Evolutionary conservation across 2,329 filamentous ascomycete species (phyloP).

Genomic region (Thermomyces lanuginosus): DNA sequence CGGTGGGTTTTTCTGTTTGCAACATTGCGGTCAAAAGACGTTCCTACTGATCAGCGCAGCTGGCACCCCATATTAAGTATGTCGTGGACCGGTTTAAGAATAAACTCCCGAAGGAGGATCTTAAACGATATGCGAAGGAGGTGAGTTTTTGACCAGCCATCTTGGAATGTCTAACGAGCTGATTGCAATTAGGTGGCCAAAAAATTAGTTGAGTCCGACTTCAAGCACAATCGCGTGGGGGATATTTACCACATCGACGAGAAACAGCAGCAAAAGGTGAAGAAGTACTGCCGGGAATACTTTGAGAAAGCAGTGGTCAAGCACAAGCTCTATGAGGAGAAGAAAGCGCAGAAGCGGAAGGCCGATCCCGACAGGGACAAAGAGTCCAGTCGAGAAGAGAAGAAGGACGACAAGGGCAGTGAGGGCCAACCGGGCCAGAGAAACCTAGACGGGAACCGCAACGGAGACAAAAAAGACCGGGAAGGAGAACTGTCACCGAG

Average conservation of each 20-base stretch:
- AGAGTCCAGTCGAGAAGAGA: conserved; percentile 11
- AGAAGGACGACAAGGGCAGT: conserved; percentile 10
- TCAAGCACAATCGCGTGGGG: conserved; percentile 71
- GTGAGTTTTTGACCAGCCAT: conserved; percentile 20
- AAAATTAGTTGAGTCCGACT: conserved; percentile 81
- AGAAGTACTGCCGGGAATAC: conserved; percentile 67
- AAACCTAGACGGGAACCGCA: conserved; percentile 3
- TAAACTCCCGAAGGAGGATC: conserved; percentile 66
- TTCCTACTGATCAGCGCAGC: conserved; percentile 30
- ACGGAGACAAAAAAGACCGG: conserved; percentile 24
- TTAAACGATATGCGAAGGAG: conserved; percentile 50
- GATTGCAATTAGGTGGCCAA: conserved; percentile 44
- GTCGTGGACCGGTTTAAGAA: conserved; percentile 75
- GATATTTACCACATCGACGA: conserved; percentile 63
- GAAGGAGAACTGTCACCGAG: too few species aligned
- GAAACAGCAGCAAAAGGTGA: conserved; percentile 68
- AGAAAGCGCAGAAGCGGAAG: too few species aligned
- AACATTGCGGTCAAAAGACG: background rate
- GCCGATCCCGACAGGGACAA: conserved; percentile 29
- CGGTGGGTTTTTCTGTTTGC: conserved; percentile 39
- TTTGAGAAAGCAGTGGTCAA: conserved; percentile 75
- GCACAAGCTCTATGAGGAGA: conserved; percentile 51
- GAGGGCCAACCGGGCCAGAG: conserved; percentile 4
- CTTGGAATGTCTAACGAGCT: background rate
- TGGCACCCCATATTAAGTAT: conserved; percentile 70